Evolutionary conservation across 1,284 basidiomycete species (phyloP).

Genomic region (Trichosporon asahii): DNA sequence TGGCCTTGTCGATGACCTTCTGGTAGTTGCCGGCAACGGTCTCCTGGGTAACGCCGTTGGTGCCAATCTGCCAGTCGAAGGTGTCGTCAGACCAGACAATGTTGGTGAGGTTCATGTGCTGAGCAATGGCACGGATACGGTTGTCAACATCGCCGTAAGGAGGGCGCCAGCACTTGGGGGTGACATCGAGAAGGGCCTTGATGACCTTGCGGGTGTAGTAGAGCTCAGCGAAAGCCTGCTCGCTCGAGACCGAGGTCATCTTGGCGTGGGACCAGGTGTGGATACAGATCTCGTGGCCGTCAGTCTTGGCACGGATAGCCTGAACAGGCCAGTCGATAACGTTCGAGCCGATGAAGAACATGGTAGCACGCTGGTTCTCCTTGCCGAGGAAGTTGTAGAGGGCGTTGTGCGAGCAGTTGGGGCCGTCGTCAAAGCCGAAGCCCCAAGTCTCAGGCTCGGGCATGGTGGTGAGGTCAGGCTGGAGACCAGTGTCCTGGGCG

Average conservation of each 20-base stretch:
- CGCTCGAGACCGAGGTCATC: constrained; percentile 56
- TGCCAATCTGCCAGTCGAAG: constrained; percentile 52
- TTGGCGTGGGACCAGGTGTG: constrained; percentile 56
- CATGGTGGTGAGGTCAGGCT: constrained; percentile 48
- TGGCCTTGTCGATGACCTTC: constrained; percentile 46
- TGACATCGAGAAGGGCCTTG: constrained; percentile 56
- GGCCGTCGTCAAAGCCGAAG: constrained; percentile 56
- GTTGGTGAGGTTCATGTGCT: constrained; percentile 54
- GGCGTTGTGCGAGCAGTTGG: constrained; percentile 55
- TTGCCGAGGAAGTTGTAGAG: constrained; percentile 56
- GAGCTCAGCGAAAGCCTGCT: constrained; percentile 58
- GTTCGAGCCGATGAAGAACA: constrained; percentile 56
- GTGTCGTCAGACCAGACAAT: constrained; percentile 57
- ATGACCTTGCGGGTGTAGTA: constrained; percentile 57
- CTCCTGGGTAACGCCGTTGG: constrained; percentile 39
- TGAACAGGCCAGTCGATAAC: constrained; percentile 58
- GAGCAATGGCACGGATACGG: constrained; percentile 56
- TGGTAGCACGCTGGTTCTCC: constrained; percentile 56
- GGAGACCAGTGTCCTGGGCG: constrained; percentile 33
- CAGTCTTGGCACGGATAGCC: constrained; percentile 53
- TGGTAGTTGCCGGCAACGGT: constrained; percentile 54
- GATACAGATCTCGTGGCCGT: constrained; percentile 53
- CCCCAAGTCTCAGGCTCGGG: constrained; percentile 58
- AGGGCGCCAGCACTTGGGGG: constrained; percentile 54
- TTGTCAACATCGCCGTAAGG: constrained; percentile 57